Conservation (phyloP, 371 early-diverging fungal genomes). For the Actinomortierella ambigua region DNA sequence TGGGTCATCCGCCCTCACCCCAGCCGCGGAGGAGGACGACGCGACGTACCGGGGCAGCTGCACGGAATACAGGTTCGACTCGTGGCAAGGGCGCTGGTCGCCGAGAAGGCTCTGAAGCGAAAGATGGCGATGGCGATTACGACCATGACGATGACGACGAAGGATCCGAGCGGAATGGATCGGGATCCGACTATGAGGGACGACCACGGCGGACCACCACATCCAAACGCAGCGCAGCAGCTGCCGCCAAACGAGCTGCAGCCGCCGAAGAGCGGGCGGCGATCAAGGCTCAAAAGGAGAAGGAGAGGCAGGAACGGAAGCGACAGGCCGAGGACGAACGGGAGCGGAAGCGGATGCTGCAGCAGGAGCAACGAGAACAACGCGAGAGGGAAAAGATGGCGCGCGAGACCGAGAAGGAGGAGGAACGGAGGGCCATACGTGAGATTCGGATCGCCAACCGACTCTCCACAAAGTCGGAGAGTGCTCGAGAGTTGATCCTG, state of each 20-base stretch:
- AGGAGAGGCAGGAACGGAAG: constrained; percentile 7
- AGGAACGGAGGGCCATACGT: constrained; percentile 15
- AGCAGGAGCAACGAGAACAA: constrained; percentile 4
- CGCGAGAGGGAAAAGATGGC: constrained; percentile 3
- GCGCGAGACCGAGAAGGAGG: constrained; percentile 17
- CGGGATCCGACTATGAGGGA: constrained; percentile 10
- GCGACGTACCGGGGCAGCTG: too few species aligned
- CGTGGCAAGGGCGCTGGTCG: neutral
- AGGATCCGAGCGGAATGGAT: too few species aligned
- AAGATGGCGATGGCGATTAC: neutral
- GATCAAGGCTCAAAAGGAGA: constrained; percentile 12
- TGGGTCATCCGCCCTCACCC: too few species aligned
- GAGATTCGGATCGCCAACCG: constrained; percentile 23
- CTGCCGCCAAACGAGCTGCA: too few species aligned
- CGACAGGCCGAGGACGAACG: constrained; percentile 11
- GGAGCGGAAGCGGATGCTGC: constrained; percentile 10
- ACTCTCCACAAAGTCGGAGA: constrained; percentile 13
- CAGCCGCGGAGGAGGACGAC: too few species aligned
- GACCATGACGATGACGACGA: too few species aligned
- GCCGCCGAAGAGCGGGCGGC: neutral
- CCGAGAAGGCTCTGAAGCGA: neutral
- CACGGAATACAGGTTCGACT: too few species aligned
- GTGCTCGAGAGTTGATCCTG: constrained; percentile 30
- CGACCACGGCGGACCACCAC: constrained; percentile 1
- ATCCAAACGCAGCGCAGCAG: constrained; percentile 3